These are phyloP conservation scores for Solanum chaucha DNA, from an alignment of 257 asterid species.

Conservation along the genomic window DNA sequence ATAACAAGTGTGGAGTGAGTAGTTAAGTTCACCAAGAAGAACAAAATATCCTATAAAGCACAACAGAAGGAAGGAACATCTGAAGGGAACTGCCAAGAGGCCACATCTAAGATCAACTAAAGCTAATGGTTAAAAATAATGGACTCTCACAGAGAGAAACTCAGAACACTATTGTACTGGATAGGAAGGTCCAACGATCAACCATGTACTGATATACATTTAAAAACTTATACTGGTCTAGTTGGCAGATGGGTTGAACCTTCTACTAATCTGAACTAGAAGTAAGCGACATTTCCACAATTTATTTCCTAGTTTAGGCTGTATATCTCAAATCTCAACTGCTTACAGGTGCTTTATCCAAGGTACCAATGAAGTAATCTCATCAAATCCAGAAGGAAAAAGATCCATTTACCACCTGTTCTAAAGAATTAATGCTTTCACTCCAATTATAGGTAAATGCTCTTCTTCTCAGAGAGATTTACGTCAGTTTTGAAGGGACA, in stretches of 20 bases:
- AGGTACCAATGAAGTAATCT: neutral
- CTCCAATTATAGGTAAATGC: neutral
- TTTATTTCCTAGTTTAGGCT: neutral
- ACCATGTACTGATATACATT: neutral
- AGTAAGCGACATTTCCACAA: neutral
- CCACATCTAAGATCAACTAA: neutral
- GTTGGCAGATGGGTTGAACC: neutral
- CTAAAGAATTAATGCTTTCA: neutral
- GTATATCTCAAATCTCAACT: neutral
- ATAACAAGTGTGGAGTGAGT: neutral
- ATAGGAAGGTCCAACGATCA: neutral
- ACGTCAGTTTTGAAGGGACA: neutral
- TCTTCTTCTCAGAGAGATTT: neutral
- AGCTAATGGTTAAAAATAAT: neutral
- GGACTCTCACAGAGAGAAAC: neutral
- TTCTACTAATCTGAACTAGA: neutral
- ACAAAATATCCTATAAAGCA: neutral
- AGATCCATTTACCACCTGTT: neutral
- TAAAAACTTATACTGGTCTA: neutral
- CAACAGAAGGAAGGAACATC: neutral
- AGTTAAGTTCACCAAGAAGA: neutral
- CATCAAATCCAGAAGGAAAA: neutral
- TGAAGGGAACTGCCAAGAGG: neutral
- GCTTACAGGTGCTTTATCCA: neutral
- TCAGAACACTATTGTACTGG: neutral